Conservation (phyloP, 495 filamentous ascomycete species). For the Penicillium steckii region DNA sequence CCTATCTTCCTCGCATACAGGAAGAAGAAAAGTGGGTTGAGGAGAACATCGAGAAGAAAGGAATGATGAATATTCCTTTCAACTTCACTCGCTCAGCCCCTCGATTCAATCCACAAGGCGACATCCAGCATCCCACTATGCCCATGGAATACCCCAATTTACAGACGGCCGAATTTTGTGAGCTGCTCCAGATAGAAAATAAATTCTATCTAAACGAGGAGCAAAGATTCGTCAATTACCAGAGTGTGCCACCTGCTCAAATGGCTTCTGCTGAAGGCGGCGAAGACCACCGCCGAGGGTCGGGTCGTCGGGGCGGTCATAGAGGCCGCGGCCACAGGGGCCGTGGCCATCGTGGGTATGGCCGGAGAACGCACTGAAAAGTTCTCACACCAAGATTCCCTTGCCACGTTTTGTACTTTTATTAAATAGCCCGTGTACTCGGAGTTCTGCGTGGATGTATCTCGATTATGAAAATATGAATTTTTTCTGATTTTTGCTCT, state of each 20-base stretch:
- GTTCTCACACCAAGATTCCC: too few species aligned
- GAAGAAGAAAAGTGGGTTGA: conserved; percentile 72
- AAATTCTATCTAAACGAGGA: conserved; percentile 69
- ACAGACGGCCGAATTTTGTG: conserved; percentile 77
- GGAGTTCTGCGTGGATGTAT: too few species aligned
- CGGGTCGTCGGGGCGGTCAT: conserved; percentile 17
- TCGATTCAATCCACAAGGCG: conserved; percentile 50
- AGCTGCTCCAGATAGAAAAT: conserved; percentile 73
- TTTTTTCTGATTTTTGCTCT: too few species aligned
- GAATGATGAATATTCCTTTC: conserved; percentile 63
- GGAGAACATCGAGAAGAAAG: conserved; percentile 60
- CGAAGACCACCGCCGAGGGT: conserved; percentile 6
- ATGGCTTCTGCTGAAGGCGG: background rate
- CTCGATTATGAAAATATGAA: too few species aligned
- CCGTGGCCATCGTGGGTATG: conserved; percentile 4
- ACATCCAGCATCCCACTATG: conserved; percentile 39
- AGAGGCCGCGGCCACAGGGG: conserved; percentile 16
- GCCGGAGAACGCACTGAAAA: background rate
- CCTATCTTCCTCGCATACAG: conserved; percentile 63
- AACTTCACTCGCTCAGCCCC: conserved; percentile 80
- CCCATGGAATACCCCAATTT: conserved; percentile 79
- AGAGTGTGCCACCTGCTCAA: background rate
- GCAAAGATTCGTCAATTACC: conserved; percentile 42
- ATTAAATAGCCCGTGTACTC: too few species aligned
- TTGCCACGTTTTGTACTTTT: too few species aligned